Evolutionary conservation across 202 grass and related monocot genomes (phyloP), one percentile per base, ranked within the genome.

Genomic region (Schoenoplectus tabernaemontani): DNA sequence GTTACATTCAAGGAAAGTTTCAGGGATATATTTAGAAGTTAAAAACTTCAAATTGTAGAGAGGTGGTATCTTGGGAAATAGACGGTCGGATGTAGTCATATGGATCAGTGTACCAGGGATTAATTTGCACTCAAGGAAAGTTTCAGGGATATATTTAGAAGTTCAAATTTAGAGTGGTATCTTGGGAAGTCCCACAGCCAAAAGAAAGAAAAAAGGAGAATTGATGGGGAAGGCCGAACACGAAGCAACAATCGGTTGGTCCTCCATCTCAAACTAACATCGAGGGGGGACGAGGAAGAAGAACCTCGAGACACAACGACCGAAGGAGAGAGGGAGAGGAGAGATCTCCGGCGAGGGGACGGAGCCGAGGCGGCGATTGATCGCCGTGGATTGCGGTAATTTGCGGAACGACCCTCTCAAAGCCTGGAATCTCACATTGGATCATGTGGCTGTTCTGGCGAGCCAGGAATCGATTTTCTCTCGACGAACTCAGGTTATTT

Each of bases 361-460:
- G 16, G 74, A 57, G 22, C 16, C 41, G 53, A 23, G 54, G 78
- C 15, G 58, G 59, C 78, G 77, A 64, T 32, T 43, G 59, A 80
- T 80, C 77, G 75, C 75, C 75, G 46, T 78, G 53, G 37, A 50
- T 59, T 23, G 51, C 34, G 15, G 42, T 50, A 30, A 48, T 65
- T 64, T 78, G 34, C 34, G 34, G 76, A 59, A 43, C 13, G 39
- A 65, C 9, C 38, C 59, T 32, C 15, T 17, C 9, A 63, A 33
- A 80, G 77, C 2, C 57, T 80, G 54, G 77, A 64, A 80, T 80
- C 43, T 22, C 39, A 46, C 56, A 80, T 80, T 64, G 78, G 58
- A 87, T 62, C 84, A 96, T 96, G 95, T 98, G 95, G 95, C 80
- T 92, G 78, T 92, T 98, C 83, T 98, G 89, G 91, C 95, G 89